These are phyloP conservation scores for Blastocystis hominis DNA, from an alignment of 352 stramenopile species.

Conservation along the genomic window DNA sequence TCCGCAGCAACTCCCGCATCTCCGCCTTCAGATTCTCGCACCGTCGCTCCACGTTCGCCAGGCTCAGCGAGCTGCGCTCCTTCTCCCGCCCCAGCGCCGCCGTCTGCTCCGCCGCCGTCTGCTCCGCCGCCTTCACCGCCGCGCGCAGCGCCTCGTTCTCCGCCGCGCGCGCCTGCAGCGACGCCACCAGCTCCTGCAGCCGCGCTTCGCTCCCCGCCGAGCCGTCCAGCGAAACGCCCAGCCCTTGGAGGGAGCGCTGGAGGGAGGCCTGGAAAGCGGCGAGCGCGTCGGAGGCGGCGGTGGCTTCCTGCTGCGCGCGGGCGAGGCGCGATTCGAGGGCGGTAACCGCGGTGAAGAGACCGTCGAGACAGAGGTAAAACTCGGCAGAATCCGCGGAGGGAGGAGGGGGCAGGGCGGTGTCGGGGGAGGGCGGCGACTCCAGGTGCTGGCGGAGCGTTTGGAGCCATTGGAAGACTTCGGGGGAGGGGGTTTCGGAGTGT, in stretches of 20 bases:
- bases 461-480: neutral
- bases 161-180: neutral
- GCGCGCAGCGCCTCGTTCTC: neutral
- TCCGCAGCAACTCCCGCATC: conserved; percentile 66
- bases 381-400: neutral
- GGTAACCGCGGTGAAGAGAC: neutral
- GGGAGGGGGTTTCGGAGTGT: neutral
- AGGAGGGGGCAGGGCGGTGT: neutral
- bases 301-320: neutral
- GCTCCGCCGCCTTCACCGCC: neutral
- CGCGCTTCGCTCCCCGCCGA: neutral
- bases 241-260: neutral
- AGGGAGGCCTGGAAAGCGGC: neutral
- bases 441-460: neutral
- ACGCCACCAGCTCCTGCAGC: neutral
- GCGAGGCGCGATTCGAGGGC: neutral
- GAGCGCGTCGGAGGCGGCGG: neutral
- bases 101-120: neutral
- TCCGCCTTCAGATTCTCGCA: conserved; percentile 67
- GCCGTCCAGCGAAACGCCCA: neutral
- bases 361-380: conserved; percentile 26
- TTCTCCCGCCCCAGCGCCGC: conserved; percentile 61
- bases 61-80: conserved; percentile 59
- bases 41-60: conserved; percentile 61
- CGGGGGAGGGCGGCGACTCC: neutral